These are phyloP conservation scores for Solanum bukasovii DNA, from an alignment of 257 asterid species.

Conservation along the genomic window DNA sequence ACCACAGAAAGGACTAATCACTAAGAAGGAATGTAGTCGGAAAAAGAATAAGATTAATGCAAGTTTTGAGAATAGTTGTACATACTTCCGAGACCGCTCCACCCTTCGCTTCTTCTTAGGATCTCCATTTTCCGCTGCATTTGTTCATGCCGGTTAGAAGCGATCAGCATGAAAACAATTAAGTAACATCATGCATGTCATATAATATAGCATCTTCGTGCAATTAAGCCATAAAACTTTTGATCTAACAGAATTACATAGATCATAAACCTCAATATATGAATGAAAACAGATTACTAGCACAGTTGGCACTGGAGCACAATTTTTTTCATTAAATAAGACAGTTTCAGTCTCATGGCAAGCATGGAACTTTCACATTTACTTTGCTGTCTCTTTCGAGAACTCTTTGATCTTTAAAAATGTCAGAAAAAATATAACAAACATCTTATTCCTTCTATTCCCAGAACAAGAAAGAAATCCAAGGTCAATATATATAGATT, in stretches of 20 bases:
- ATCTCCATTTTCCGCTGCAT: conserved; percentile 77
- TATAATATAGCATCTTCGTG: not conserved
- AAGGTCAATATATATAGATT: not conserved
- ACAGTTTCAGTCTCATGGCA: not conserved
- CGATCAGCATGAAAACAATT: not conserved
- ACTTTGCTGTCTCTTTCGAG: not conserved
- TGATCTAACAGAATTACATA: not conserved
- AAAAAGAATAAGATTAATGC: not conserved
- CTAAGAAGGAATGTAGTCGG: too few relatives aligned
- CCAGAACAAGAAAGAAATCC: not conserved
- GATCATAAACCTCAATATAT: not conserved
- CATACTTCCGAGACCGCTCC: conserved; percentile 83
- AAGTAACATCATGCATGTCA: not conserved
- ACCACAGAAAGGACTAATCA: not conserved
- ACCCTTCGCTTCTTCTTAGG: conserved; percentile 83
- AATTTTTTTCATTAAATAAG: not conserved
- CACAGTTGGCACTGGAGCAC: not conserved
- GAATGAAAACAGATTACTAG: not conserved
- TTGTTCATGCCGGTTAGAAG: conserved; percentile 12
- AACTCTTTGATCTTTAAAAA: not conserved
- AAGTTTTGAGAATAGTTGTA: not conserved
- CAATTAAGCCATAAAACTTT: not conserved
- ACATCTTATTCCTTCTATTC: not conserved
- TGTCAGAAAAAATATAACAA: not conserved
- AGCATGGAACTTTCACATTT: not conserved